Conservation (phyloP, 495 filamentous ascomycete genomes). For the Annulohypoxylon stygium region DNA sequence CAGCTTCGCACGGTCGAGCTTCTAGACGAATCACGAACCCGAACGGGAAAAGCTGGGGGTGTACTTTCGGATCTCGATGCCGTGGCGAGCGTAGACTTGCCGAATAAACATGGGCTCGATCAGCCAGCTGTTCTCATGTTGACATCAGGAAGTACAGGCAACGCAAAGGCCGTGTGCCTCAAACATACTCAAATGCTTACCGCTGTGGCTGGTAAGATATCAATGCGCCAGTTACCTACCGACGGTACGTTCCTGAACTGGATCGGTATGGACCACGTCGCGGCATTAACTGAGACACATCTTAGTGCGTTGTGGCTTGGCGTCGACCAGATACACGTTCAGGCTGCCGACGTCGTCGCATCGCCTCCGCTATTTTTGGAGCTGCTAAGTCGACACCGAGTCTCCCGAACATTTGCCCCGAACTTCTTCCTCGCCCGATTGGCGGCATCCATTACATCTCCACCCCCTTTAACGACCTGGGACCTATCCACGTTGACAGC, state of each 20-base stretch:
- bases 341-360: constrained; percentile 55
- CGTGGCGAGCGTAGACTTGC: too few relatives aligned
- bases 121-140: constrained; percentile 57
- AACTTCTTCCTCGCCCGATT: constrained; percentile 66
- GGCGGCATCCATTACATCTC: too few relatives aligned
- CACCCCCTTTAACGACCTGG: background rate
- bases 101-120: too few relatives aligned
- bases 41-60: too few relatives aligned
- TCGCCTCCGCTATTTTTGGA: constrained; percentile 59
- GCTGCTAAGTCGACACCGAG: constrained; percentile 57
- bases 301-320: constrained; percentile 58
- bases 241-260: constrained; percentile 63
- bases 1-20: background rate
- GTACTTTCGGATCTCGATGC: too few relatives aligned
- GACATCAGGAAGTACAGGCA: constrained; percentile 69
- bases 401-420: constrained; percentile 65
- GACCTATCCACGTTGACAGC: background rate
- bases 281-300: constrained; percentile 64
- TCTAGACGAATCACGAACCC: too few relatives aligned
- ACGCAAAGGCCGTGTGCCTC: constrained; percentile 66
- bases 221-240: background rate
- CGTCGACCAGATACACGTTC: constrained; percentile 64
- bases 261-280: constrained; percentile 68
- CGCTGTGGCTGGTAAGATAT: constrained; percentile 60
- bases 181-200: constrained; percentile 61